Conservation (phyloP, 805 yeast genomes). For the Candida argentea region DNA sequence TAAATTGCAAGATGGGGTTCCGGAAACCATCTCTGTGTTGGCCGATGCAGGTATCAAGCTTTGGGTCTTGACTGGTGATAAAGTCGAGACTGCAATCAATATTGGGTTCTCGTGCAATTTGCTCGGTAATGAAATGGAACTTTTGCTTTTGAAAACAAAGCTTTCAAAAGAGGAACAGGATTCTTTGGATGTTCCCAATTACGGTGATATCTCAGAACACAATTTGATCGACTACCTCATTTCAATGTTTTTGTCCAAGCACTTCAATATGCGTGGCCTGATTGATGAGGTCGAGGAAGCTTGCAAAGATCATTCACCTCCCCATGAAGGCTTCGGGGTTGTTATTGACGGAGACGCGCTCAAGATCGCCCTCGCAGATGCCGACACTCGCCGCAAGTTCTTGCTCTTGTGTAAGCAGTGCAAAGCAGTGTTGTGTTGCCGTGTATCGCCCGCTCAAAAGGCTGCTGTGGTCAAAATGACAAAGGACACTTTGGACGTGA, state of each 20-base stretch:
- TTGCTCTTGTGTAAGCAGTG: slow-evolving; percentile 66
- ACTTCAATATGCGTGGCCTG: slow-evolving; percentile 52
- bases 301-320: slow-evolving; percentile 53
- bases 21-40: slow-evolving; percentile 57
- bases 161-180: slow-evolving; percentile 16
- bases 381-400: slow-evolving; percentile 37
- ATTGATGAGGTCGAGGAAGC: slow-evolving; percentile 48
- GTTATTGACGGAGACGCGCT: slow-evolving; percentile 67
- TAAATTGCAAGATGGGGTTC: slow-evolving; percentile 68
- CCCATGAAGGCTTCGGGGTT: slow-evolving; percentile 46
- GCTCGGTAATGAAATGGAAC: slow-evolving; percentile 56
- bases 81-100: slow-evolving; percentile 75
- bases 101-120: slow-evolving; percentile 75
- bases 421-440: slow-evolving; percentile 69
- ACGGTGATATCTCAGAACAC: slow-evolving; percentile 16
- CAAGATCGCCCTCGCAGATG: slow-evolving; percentile 30
- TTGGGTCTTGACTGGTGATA: slow-evolving; percentile 81
- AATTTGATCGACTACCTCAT: slow-evolving; percentile 36
- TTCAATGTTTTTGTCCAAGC: slow-evolving; percentile 40
- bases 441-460: slow-evolving; percentile 79
- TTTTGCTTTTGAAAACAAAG: slow-evolving; percentile 43
- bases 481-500: slow-evolving; percentile 52
- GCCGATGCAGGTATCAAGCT: slow-evolving; percentile 68
- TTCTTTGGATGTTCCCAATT: slow-evolving; percentile 11
- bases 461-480: slow-evolving; percentile 66